A percentile compares a stretch with the other conserved stretches of the same genome.
These are phyloP conservation scores for Colletotrichum sp. DNA, from an alignment of 2,329 filamentous ascomycete species.

Conservation along the genomic window DNA sequence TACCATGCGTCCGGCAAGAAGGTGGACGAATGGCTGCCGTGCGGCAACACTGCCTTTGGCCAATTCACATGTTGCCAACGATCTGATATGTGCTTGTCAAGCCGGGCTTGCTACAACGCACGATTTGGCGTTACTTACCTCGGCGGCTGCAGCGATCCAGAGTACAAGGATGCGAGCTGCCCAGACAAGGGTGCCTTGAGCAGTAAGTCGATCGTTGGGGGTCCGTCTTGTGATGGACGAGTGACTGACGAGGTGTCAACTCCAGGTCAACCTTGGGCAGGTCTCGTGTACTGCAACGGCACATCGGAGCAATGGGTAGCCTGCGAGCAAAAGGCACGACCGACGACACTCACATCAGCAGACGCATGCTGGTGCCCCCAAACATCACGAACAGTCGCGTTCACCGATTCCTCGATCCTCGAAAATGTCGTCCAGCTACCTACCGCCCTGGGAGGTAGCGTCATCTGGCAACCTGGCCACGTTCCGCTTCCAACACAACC, in stretches of 20 bases:
- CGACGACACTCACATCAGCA: conserved; percentile 25
- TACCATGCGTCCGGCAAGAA: conserved; percentile 24
- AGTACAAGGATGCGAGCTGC: conserved; percentile 34
- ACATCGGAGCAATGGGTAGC: conserved; percentile 34
- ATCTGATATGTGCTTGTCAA: conserved; percentile 36
- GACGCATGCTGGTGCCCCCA: conserved; percentile 34
- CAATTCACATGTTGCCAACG: conserved; percentile 34
- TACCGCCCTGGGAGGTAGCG: conserved; percentile 25
- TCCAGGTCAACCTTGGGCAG: conserved; percentile 33
- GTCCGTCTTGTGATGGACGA: not conserved
- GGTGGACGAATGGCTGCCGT: conserved; percentile 31
- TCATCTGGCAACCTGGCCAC: conserved; percentile 28
- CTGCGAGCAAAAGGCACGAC: conserved; percentile 30
- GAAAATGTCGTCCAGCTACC: conserved; percentile 32
- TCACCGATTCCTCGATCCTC: conserved; percentile 27
- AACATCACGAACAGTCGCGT: conserved; percentile 28
- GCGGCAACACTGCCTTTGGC: conserved; percentile 36
- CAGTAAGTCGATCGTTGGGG: not conserved
- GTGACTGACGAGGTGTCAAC: not conserved
- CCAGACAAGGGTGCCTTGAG: conserved; percentile 32
- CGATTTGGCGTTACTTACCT: conserved; percentile 37
- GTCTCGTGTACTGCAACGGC: conserved; percentile 38
- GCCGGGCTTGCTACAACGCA: conserved; percentile 28
- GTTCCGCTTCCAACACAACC: conserved; percentile 23
- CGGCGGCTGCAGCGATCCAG: conserved; percentile 39